Conservation (phyloP, 2,329 filamentous ascomycete species). For the Xylogone sp. region DNA sequence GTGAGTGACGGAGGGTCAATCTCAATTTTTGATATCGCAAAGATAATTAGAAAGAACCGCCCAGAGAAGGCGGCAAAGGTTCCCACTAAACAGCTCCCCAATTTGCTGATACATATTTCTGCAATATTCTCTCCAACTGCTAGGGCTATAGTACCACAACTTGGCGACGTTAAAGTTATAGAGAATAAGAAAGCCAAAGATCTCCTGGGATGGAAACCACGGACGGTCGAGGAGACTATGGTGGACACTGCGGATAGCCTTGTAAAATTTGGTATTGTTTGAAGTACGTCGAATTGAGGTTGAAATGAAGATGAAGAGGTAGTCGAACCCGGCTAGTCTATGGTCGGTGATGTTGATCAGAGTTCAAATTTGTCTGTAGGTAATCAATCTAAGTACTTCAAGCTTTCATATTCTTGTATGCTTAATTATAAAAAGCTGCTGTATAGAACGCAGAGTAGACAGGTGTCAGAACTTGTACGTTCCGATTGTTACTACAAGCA, state of each 20-base stretch:
- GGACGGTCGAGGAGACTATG: slow-evolving; percentile 4
- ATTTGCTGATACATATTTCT: slow-evolving; percentile 1
- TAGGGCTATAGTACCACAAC: not conserved
- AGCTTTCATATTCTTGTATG: no score
- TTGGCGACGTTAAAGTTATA: not conserved
- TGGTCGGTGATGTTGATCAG: no score
- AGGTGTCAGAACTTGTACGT: no score
- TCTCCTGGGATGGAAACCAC: slow-evolving; percentile 2
- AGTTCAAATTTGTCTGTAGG: no score
- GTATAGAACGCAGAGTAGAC: no score
- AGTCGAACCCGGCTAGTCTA: no score
- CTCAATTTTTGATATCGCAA: slow-evolving; percentile 18
- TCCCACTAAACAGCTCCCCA: slow-evolving; percentile 3
- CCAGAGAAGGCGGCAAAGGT: slow-evolving; percentile 2
- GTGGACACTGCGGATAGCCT: slow-evolving; percentile 7
- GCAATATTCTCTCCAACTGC: not conserved
- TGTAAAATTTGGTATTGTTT: slow-evolving; percentile 4
- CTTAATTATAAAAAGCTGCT: no score
- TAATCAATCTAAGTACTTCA: no score
- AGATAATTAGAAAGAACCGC: slow-evolving; percentile 17
- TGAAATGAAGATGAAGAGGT: no score
- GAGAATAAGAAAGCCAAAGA: slow-evolving; percentile 3
- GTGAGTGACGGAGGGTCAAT: slow-evolving; percentile 3
- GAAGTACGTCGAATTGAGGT: no score
- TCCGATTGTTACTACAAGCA: no score